phyloP scores from a whole-genome alignment of 192 early-diverging fungal species.

The Phycomyces nitens region DNA sequence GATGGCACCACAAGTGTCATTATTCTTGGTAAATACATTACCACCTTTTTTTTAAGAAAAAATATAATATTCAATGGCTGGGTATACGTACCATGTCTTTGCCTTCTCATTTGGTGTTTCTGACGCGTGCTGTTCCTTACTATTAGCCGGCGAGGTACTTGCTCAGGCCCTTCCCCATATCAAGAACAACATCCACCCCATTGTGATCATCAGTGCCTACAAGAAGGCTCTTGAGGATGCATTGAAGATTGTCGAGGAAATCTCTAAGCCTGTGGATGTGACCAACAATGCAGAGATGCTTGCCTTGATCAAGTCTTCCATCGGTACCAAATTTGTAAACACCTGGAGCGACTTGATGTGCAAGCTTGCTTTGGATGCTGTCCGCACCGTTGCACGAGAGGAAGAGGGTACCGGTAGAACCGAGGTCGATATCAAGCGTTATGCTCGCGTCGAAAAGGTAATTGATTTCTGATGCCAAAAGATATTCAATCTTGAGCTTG shows the following conservation, averaged over 20 bases:
- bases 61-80: no score
- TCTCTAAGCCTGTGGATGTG: slow-evolving; percentile 82
- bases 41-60: background rate
- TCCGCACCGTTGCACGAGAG: slow-evolving; percentile 79
- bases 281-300: slow-evolving; percentile 88
- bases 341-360: slow-evolving; percentile 99
- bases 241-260: slow-evolving; percentile 77
- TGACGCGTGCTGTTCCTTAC: background rate
- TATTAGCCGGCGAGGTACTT: slow-evolving; percentile 91
- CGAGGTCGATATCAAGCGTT: slow-evolving; percentile 98
- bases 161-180: slow-evolving; percentile 87
- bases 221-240: slow-evolving; percentile 94
- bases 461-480: background rate
- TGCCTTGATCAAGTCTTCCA: slow-evolving; percentile 82
- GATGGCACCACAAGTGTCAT: slow-evolving; percentile 99
- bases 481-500: no score
- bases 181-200: slow-evolving; percentile 97
- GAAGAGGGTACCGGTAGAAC: slow-evolving; percentile 60
- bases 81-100: background rate
- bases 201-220: slow-evolving; percentile 91
- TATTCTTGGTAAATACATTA: slow-evolving; percentile 75
- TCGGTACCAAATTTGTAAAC: slow-evolving; percentile 96
- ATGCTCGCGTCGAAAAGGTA: slow-evolving; percentile 96
- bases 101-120: slow-evolving; percentile 5
- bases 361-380: slow-evolving; percentile 90